Percentiles rank a stretch among this genome's conserved stretches.
These are phyloP conservation scores for Fonsecaea pedrosoi DNA, from an alignment of 2,329 filamentous ascomycete species.

Conservation along the genomic window DNA sequence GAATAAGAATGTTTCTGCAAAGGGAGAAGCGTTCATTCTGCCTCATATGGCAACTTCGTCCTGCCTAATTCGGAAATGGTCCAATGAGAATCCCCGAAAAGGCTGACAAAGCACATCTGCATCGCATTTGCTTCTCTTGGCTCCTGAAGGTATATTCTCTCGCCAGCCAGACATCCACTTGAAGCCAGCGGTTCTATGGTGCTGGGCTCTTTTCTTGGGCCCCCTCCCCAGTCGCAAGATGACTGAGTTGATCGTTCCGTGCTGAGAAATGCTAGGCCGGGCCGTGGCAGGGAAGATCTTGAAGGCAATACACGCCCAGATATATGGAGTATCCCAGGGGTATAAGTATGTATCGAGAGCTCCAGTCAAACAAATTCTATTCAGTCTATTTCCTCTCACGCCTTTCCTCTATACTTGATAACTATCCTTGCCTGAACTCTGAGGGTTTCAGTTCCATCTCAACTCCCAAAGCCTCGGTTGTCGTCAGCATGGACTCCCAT, in stretches of 20 bases:
- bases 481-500: conserved; percentile 28
- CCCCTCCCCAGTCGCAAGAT: neutral
- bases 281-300: too few species aligned
- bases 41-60: conserved; percentile 19
- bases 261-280: conserved; percentile 16
- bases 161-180: neutral
- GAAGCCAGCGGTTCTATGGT: neutral
- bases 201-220: neutral
- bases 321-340: neutral
- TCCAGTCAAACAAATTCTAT: neutral
- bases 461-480: neutral
- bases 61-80: conserved; percentile 17
- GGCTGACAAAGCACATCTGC: conserved; percentile 18
- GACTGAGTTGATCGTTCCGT: neutral
- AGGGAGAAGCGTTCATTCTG: neutral
- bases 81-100: conserved; percentile 2
- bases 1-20: neutral
- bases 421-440: neutral
- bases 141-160: neutral
- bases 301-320: neutral
- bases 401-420: neutral
- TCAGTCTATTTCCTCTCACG: neutral
- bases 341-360: neutral
- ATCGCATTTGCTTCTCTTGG: conserved; percentile 7
- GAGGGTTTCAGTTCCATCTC: neutral